phyloP scores from a whole-genome alignment of 345 rosid genomes.

The Bruguiera parviflora region DNA sequence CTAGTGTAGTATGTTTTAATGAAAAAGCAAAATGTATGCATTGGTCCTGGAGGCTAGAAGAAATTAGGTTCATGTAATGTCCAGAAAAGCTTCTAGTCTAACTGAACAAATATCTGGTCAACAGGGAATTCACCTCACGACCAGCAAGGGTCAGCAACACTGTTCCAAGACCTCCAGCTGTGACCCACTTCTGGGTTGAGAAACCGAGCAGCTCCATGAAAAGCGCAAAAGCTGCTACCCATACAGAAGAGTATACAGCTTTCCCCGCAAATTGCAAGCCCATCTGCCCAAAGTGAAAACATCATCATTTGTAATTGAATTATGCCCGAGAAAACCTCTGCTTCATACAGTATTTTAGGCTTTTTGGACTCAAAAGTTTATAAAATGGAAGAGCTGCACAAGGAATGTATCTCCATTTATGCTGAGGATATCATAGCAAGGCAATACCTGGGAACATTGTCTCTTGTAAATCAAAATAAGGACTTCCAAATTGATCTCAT shows the following conservation, averaged over 20 bases:
- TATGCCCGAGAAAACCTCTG: background rate
- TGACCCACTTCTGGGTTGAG: slow-evolving; percentile 92
- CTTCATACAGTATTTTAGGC: too few species aligned
- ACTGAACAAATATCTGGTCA: background rate
- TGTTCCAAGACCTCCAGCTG: slow-evolving; percentile 98
- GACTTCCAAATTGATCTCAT: background rate
- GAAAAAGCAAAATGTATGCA: background rate
- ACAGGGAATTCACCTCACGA: slow-evolving; percentile 64
- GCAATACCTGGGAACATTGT: too few species aligned
- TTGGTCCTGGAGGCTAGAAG: background rate
- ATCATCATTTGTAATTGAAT: background rate
- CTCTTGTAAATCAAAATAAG: background rate
- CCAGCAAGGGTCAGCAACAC: slow-evolving; percentile 97
- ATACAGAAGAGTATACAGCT: slow-evolving; percentile 82
- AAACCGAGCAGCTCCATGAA: slow-evolving; percentile 96
- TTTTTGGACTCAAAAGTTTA: too few species aligned
- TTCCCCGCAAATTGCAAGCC: slow-evolving; percentile 88
- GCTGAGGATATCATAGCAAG: too few species aligned
- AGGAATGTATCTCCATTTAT: too few species aligned
- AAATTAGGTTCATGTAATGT: too few species aligned
- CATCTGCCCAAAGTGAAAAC: slow-evolving; percentile 54
- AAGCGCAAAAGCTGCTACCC: slow-evolving; percentile 90
- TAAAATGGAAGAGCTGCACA: too few species aligned
- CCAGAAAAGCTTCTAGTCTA: background rate
- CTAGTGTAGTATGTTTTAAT: background rate